A percentile compares a stretch with the other conserved stretches of the same genome.
These are phyloP conservation scores for Termitomyces sp. DNA, from an alignment of 768 basidiomycete species.

Conservation along the genomic window DNA sequence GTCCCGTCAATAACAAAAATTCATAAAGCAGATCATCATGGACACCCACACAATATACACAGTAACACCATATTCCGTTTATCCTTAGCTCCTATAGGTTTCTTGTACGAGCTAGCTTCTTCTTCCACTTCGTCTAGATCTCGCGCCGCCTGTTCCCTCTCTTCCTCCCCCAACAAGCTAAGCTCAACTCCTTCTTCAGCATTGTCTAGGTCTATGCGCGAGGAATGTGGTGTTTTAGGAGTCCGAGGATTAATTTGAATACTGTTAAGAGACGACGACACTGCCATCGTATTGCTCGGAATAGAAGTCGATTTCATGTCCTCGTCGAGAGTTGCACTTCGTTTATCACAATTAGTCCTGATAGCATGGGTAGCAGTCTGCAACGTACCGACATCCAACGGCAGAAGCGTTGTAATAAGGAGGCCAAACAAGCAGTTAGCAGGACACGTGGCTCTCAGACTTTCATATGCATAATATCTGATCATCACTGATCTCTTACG, in stretches of 20 bases:
- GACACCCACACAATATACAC: conserved; percentile 76
- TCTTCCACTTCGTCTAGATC: conserved; percentile 36
- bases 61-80: conserved; percentile 80
- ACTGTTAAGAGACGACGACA: conserved; percentile 53
- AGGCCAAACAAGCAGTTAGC: not conserved
- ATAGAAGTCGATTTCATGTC: conserved; percentile 36
- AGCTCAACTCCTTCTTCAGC: conserved; percentile 56
- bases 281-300: conserved; percentile 36
- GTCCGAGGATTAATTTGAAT: conserved; percentile 56
- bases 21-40: not conserved
- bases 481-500: not conserved
- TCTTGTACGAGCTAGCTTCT: conserved; percentile 29
- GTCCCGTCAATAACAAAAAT: conserved; percentile 5
- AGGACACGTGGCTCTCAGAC: not conserved
- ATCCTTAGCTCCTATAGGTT: conserved; percentile 63
- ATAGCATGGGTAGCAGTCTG: conserved; percentile 13
- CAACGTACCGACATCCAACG: conserved; percentile 24
- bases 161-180: conserved; percentile 52
- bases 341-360: conserved; percentile 10
- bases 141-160: conserved; percentile 39
- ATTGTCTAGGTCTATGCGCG: conserved; percentile 27
- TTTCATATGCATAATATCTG: not conserved
- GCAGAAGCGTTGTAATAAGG: not conserved
- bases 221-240: conserved; percentile 35
- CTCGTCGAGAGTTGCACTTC: conserved; percentile 15